A percentile compares a stretch with the other conserved stretches of the same genome.
Evolutionary conservation across 179 eudicot genomes (phyloP).

Genomic region (Amaranthus tricolor): DNA sequence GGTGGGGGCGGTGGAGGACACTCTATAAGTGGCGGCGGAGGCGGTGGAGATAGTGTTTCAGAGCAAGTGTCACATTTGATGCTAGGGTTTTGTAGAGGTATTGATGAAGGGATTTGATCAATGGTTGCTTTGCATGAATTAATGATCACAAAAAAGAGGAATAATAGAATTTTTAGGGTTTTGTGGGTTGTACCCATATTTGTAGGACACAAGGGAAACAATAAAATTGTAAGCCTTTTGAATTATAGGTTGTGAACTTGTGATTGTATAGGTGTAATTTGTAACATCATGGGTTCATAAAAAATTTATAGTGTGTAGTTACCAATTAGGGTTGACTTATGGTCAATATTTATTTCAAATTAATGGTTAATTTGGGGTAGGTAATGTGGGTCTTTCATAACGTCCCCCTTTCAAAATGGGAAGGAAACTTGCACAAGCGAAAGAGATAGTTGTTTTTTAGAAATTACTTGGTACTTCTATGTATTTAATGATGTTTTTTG

Average conservation of each 20-base stretch:
- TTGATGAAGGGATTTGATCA: constrained; percentile 5
- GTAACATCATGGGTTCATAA: background rate
- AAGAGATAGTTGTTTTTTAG: too few species aligned
- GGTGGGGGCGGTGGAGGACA: constrained; percentile 18
- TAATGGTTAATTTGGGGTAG: background rate
- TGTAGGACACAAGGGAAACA: background rate
- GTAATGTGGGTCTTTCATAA: too few species aligned
- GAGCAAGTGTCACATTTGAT: constrained; percentile 35
- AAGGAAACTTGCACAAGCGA: too few species aligned
- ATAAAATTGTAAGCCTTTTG: background rate
- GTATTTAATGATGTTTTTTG: too few species aligned
- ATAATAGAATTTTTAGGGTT: constrained; percentile 8
- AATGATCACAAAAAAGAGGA: constrained; percentile 12
- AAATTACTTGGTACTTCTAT: too few species aligned
- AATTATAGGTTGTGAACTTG: background rate
- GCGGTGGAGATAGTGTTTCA: constrained; percentile 16
- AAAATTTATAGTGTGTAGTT: constrained; percentile 4
- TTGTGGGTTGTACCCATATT: background rate
- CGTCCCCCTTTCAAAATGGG: too few species aligned
- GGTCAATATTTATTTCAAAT: constrained; percentile 15
- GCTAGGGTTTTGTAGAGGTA: constrained; percentile 23
- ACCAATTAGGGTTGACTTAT: background rate
- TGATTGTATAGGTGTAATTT: background rate
- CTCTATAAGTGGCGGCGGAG: constrained; percentile 17
- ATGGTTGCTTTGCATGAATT: constrained; percentile 10